Evolutionary conservation across 257 asterid species (phyloP).

Genomic region (Solanum raphanifolium): DNA sequence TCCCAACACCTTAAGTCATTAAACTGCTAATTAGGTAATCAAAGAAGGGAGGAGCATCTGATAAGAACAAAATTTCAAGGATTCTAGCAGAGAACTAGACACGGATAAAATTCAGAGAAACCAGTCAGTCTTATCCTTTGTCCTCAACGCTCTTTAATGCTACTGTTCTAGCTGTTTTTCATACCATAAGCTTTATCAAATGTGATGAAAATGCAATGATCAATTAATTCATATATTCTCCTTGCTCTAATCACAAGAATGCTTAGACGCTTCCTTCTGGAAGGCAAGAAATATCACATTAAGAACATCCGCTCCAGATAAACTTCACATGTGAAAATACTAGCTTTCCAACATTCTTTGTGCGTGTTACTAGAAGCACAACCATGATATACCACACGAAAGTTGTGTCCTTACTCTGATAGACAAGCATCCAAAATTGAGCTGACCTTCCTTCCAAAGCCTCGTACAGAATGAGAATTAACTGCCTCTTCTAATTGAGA

Average conservation of each 20-base stretch:
- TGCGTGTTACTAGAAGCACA: neutral
- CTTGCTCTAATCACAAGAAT: neutral
- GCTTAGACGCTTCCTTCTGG: neutral
- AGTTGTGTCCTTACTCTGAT: constrained; percentile 29
- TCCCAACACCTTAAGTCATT: neutral
- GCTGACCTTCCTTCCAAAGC: constrained; percentile 57
- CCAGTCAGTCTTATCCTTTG: neutral
- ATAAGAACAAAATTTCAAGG: neutral
- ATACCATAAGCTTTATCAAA: neutral
- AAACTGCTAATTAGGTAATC: neutral
- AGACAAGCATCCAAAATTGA: constrained; percentile 35
- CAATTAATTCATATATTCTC: neutral
- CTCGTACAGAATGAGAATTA: constrained; percentile 35
- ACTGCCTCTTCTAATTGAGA: constrained; percentile 41
- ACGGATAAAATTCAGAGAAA: neutral
- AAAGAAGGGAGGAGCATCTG: neutral
- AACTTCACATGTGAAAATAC: neutral
- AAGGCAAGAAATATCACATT: neutral
- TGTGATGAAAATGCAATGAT: neutral
- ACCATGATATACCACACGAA: neutral
- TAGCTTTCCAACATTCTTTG: neutral
- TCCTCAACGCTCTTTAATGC: neutral
- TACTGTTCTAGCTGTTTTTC: neutral
- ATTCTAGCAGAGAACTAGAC: neutral
- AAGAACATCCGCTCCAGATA: neutral